Conservation (phyloP, 768 basidiomycete genomes). For the Russula olivacea region DNA sequence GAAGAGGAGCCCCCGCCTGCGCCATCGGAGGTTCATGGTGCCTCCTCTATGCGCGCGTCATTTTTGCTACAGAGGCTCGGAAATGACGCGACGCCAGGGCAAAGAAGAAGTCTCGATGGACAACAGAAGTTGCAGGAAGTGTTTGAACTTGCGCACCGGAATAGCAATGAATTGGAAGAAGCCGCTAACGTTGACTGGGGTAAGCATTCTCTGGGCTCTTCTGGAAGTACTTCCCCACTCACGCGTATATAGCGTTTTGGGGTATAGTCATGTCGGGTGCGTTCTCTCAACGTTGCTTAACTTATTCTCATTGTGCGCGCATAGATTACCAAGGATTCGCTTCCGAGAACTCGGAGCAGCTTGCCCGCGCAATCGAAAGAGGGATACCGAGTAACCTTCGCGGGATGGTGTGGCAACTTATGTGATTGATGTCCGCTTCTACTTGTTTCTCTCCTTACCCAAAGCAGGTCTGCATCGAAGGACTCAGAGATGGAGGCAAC, state of each 20-base stretch:
- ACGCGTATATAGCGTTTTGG: slow-evolving; percentile 72
- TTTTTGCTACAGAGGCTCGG: slow-evolving; percentile 53
- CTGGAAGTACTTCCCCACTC: slow-evolving; percentile 4
- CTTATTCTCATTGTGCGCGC: slow-evolving; percentile 13
- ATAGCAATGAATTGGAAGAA: slow-evolving; percentile 36
- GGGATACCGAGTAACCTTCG: slow-evolving; percentile 86
- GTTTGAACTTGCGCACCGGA: slow-evolving; percentile 59
- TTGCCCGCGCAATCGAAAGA: slow-evolving; percentile 84
- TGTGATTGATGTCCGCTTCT: slow-evolving; percentile 41
- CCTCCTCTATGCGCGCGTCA: slow-evolving; percentile 45
- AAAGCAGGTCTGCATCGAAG: slow-evolving; percentile 82
- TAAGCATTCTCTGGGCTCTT: slow-evolving; percentile 32
- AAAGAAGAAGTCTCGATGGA: slow-evolving; percentile 53
- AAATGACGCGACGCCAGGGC: slow-evolving; percentile 34
- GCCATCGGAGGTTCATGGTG: slow-evolving; percentile 53
- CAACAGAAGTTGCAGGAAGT: slow-evolving; percentile 71
- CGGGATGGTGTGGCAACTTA: slow-evolving; percentile 96
- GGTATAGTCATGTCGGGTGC: slow-evolving; percentile 84
- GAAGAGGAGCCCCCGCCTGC: slow-evolving; percentile 38
- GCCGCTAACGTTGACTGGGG: slow-evolving; percentile 70
- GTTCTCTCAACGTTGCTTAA: slow-evolving; percentile 20
- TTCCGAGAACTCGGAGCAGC: slow-evolving; percentile 62
- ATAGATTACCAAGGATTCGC: slow-evolving; percentile 88
- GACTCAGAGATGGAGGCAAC: slow-evolving; percentile 76
- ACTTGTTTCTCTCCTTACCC: neutral